These are phyloP conservation scores for Fusarium sambucinum DNA, from an alignment of 2,329 filamentous ascomycete genomes.

Conservation along the genomic window DNA sequence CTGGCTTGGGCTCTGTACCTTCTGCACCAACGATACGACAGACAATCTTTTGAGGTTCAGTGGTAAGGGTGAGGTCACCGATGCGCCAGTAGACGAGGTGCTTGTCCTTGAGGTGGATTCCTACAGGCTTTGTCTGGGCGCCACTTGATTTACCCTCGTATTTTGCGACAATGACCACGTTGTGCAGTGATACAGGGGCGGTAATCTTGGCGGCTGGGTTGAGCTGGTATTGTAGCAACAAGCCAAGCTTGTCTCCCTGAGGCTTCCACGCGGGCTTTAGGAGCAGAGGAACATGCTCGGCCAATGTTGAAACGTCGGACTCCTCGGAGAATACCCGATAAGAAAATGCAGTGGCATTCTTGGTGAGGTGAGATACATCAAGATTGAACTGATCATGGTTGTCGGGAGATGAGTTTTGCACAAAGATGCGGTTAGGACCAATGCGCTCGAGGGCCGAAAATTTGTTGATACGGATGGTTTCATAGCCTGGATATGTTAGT, in stretches of 20 bases:
- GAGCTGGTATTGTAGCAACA: conserved; percentile 85
- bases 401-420: conserved; percentile 73
- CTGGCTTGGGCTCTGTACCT: conserved; percentile 75
- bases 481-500: conserved; percentile 57
- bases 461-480: conserved; percentile 87
- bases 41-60: conserved; percentile 80
- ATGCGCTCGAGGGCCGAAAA: conserved; percentile 91
- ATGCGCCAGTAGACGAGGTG: conserved; percentile 84
- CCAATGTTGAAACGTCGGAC: conserved; percentile 57
- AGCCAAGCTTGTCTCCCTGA: conserved; percentile 85
- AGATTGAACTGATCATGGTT: conserved; percentile 84
- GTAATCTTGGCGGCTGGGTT: conserved; percentile 74
- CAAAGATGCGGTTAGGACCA: conserved; percentile 91
- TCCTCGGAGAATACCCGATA: conserved; percentile 86
- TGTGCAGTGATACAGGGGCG: conserved; percentile 66
- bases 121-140: conserved; percentile 82
- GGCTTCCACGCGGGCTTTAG: conserved; percentile 85
- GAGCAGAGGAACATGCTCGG: conserved; percentile 76
- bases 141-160: conserved; percentile 76
- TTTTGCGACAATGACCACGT: conserved; percentile 78
- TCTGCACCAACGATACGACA: conserved; percentile 83
- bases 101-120: conserved; percentile 83
- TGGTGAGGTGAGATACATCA: conserved; percentile 77
- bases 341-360: conserved; percentile 87
- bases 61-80: conserved; percentile 76